A percentile compares a stretch with the other conserved stretches of the same genome.
Evolutionary conservation across 2,329 filamentous ascomycete species (phyloP).

Genomic region (Shiraia sp.): DNA sequence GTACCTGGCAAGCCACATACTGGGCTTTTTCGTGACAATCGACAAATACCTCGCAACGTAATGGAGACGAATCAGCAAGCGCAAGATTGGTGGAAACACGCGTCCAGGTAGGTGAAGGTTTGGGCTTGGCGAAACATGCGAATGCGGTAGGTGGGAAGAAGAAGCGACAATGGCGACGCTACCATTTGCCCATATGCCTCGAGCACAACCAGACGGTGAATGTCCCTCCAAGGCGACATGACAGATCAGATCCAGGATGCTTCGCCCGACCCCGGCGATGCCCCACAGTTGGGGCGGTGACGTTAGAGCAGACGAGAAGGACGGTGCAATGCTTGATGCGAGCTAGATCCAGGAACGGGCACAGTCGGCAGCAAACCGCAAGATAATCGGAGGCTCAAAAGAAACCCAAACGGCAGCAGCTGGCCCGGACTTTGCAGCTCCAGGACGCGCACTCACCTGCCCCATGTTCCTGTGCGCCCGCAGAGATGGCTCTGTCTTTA

Average conservation of each 20-base stretch:
- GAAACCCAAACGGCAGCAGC: constrained; percentile 13
- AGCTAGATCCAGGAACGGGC: constrained; percentile 17
- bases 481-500: constrained; percentile 40
- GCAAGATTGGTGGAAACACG: not conserved
- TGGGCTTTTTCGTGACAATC: not conserved
- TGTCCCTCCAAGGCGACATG: no score
- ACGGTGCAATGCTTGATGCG: constrained; percentile 16
- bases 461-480: constrained; percentile 37
- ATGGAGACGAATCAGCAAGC: not conserved
- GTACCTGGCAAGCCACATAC: not conserved
- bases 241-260: no score
- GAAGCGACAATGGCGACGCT: no score
- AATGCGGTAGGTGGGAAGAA: no score
- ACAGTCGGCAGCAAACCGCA: constrained; percentile 26
- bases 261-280: no score
- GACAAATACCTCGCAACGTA: not conserved
- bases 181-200: no score
- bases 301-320: no score
- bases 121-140: constrained; percentile 2
- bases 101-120: not conserved
- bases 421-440: constrained; percentile 17
- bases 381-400: constrained; percentile 21
- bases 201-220: no score
- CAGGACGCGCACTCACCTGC: constrained; percentile 19
- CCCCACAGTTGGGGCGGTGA: no score